Conservation (phyloP, 805 yeast species). For the Pachysolen tannophilus region DNA sequence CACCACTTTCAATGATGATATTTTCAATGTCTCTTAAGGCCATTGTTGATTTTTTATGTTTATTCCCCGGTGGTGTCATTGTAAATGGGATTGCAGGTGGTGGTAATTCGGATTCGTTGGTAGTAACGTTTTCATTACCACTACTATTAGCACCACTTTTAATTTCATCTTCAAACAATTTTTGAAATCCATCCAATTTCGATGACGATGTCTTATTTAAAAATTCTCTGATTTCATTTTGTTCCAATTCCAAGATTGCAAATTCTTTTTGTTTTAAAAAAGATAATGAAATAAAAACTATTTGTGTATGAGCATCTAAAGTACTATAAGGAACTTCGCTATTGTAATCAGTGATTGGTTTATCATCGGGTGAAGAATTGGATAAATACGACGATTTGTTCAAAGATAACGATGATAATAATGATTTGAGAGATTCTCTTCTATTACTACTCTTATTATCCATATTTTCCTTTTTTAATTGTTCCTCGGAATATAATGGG, state of each 20-base stretch:
- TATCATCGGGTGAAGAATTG: constrained; percentile 3
- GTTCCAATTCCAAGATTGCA: constrained; percentile 79
- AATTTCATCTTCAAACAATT: constrained; percentile 17
- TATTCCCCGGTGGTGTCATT: neutral
- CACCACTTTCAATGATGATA: constrained; percentile 72
- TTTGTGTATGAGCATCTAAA: constrained; percentile 68
- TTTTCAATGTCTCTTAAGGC: constrained; percentile 53
- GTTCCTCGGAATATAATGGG: constrained; percentile 26
- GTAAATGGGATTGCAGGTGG: neutral
- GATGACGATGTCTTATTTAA: constrained; percentile 50
- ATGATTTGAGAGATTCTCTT: constrained; percentile 4
- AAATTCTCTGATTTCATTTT: constrained; percentile 78
- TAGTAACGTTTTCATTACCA: neutral
- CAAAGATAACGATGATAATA: constrained; percentile 11
- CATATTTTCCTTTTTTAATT: constrained; percentile 4
- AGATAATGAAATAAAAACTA: constrained; percentile 69
- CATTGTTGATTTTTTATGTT: neutral
- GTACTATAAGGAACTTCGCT: constrained; percentile 42
- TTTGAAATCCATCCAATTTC: constrained; percentile 25
- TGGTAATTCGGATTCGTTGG: neutral
- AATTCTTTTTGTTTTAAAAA: constrained; percentile 73
- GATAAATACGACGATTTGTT: constrained; percentile 6
- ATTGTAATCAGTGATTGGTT: constrained; percentile 14
- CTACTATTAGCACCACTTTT: neutral
- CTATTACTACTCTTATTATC: constrained; percentile 12